These are phyloP conservation scores for Chalaropsis ovoidea DNA, from an alignment of 2,329 filamentous ascomycete species.

Conservation along the genomic window DNA sequence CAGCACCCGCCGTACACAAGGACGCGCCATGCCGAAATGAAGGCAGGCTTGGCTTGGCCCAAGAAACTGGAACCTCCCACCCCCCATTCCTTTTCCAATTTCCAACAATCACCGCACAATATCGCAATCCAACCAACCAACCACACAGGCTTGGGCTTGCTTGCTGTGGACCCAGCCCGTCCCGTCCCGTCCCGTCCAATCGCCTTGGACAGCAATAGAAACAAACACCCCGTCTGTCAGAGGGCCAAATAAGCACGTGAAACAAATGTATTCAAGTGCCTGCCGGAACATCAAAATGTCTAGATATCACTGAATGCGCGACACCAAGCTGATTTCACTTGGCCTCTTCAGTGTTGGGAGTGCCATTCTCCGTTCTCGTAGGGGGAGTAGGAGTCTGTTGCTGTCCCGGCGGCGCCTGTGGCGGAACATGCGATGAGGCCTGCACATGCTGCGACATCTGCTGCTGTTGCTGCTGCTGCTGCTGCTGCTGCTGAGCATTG, in stretches of 20 bases:
- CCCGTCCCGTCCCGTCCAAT: background rate
- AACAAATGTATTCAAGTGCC: background rate
- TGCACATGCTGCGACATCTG: slow-evolving; percentile 6
- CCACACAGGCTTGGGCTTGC: background rate
- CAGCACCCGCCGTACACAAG: background rate
- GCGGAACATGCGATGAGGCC: background rate
- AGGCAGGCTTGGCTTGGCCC: background rate
- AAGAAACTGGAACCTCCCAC: background rate
- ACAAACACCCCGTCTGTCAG: background rate
- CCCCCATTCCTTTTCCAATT: background rate
- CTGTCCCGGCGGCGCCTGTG: slow-evolving; percentile 3
- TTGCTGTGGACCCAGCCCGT: background rate
- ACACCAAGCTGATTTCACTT: slow-evolving; percentile 17
- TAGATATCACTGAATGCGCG: background rate
- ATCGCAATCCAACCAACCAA: background rate
- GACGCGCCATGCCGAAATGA: background rate
- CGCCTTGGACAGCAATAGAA: background rate
- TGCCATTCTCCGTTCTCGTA: slow-evolving; percentile 22
- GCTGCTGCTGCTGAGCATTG: slow-evolving; percentile 16
- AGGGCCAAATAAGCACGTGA: background rate
- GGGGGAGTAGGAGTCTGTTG: slow-evolving; percentile 23
- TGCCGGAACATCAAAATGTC: background rate
- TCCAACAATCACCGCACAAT: background rate
- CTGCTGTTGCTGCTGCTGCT: slow-evolving; percentile 13
- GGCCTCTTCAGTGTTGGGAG: slow-evolving; percentile 24